These are phyloP conservation scores for Parastagonospora nodorum DNA, from an alignment of 2,329 filamentous ascomycete genomes.

Conservation along the genomic window DNA sequence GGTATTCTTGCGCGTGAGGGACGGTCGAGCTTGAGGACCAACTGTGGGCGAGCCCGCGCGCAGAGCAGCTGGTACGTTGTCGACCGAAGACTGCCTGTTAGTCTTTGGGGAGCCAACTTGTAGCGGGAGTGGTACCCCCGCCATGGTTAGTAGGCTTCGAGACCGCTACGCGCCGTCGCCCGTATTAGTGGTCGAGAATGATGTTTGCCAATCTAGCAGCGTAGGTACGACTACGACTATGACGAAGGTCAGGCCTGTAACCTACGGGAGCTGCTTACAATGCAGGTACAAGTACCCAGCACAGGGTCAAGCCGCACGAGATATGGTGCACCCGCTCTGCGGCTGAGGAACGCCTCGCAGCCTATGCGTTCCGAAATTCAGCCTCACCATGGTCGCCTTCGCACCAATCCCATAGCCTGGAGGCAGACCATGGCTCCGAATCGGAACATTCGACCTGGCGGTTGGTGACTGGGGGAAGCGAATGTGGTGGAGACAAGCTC, in stretches of 20 bases:
- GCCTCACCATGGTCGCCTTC: constrained; percentile 15
- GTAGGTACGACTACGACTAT: neutral
- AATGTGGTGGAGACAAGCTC: constrained; percentile 8
- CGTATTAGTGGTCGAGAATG: neutral
- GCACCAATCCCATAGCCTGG: constrained; percentile 1
- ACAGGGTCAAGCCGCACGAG: neutral
- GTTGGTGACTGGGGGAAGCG: constrained; percentile 1
- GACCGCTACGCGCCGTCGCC: neutral
- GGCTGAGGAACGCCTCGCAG: constrained; percentile 21
- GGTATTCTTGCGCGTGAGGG: constrained; percentile 32
- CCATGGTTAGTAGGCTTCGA: constrained; percentile 21
- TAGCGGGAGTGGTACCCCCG: constrained; percentile 35
- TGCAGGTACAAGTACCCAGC: neutral
- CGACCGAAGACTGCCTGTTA: constrained; percentile 22
- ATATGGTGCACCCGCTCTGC: constrained; percentile 3
- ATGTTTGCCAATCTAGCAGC: neutral
- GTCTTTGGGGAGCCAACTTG: constrained; percentile 33
- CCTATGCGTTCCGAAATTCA: constrained; percentile 18
- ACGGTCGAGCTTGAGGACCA: constrained; percentile 25
- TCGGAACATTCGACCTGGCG: neutral
- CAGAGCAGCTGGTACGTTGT: constrained; percentile 34
- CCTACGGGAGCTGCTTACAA: neutral
- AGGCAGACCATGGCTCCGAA: constrained; percentile 1
- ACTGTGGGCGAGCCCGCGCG: constrained; percentile 37
- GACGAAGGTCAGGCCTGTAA: neutral